A percentile compares a stretch with the other conserved stretches of the same genome.
Conservation (phyloP, 495 filamentous ascomycete genomes). For the Corynascus novoguineensis region DNA sequence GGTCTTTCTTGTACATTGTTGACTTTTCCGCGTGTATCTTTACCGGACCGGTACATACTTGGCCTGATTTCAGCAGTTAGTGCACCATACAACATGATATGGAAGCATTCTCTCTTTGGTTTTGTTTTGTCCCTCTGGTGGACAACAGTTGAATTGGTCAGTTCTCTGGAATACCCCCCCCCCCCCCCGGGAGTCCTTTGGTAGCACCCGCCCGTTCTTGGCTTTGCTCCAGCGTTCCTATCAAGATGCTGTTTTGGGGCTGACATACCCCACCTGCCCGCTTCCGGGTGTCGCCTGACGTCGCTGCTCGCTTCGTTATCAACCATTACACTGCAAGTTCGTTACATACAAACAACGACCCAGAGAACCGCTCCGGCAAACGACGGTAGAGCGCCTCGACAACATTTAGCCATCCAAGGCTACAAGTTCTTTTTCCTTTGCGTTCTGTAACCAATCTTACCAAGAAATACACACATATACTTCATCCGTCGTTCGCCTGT, state of each 20-base stretch:
- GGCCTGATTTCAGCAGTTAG: not conserved
- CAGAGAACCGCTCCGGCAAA: no score
- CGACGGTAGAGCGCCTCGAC: no score
- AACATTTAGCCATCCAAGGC: no score
- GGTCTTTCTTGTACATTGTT: conserved; percentile 12
- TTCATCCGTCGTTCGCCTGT: no score
- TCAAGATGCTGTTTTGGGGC: not conserved
- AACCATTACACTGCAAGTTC: no score
- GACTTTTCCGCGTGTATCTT: not conserved
- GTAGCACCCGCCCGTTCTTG: not conserved
- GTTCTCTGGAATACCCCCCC: no score
- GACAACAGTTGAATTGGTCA: no score
- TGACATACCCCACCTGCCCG: not conserved
- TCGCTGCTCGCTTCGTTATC: conserved; percentile 3
- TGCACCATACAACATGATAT: not conserved
- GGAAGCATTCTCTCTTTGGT: not conserved
- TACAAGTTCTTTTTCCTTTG: not conserved
- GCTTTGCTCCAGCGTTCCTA: no score
- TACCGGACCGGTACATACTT: conserved; percentile 10
- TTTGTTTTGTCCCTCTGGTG: not conserved
- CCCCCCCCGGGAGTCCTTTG: no score
- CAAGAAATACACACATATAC: not conserved
- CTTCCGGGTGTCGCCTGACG: not conserved
- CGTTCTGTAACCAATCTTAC: not conserved
- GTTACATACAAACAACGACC: no score